A percentile compares a stretch with the other conserved stretches of the same genome.
phyloP scores from a whole-genome alignment of 148 eudicot genomes.

The Cornus controversa region DNA sequence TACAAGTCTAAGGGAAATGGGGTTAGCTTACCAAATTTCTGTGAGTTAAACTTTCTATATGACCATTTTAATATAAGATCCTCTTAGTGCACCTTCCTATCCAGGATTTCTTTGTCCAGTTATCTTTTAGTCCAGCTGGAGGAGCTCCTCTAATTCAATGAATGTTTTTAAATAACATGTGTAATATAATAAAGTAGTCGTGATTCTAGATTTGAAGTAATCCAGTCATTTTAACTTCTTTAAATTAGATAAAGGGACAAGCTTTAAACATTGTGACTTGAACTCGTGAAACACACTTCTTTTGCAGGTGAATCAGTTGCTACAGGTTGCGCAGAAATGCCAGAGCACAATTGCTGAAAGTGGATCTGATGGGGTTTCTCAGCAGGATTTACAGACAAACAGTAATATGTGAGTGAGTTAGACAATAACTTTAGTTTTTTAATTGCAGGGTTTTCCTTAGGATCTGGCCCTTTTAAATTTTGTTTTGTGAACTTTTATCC shows the following conservation, averaged over 20 bases:
- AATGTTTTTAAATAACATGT: background rate
- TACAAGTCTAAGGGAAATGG: background rate
- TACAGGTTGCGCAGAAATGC: constrained; percentile 95
- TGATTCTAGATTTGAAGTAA: background rate
- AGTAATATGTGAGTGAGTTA: constrained; percentile 67
- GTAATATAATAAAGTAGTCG: background rate
- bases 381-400: constrained; percentile 77
- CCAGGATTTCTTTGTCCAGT: background rate
- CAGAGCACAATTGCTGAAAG: constrained; percentile 73
- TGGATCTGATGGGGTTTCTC: constrained; percentile 78
- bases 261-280: background rate
- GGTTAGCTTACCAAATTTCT: background rate
- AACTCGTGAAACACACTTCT: constrained; percentile 2
- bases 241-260: background rate
- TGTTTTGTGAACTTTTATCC: background rate
- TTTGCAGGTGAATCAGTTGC: constrained; percentile 81
- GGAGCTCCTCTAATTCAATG: background rate
- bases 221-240: background rate
- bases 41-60: background rate
- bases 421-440: background rate
- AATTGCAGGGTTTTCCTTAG: too few species aligned
- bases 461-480: background rate
- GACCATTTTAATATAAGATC: background rate
- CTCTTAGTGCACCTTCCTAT: background rate
- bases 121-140: background rate